Conservation (phyloP, 805 yeast species). For the Teunomyces atbi region DNA sequence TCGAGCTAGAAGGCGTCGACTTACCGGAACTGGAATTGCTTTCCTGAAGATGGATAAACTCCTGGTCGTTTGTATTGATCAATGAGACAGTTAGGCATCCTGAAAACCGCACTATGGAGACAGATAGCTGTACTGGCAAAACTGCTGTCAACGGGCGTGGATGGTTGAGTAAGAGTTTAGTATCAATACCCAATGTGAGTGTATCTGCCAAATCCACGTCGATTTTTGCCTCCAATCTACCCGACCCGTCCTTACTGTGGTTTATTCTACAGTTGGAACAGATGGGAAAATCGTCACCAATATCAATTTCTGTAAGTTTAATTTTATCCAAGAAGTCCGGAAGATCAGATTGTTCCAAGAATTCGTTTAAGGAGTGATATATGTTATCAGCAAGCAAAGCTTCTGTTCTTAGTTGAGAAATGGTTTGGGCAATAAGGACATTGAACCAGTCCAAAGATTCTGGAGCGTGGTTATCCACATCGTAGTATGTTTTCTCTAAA, state of each 20-base stretch:
- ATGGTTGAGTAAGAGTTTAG: slow-evolving; percentile 71
- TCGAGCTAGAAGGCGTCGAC: not conserved
- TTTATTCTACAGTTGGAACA: slow-evolving; percentile 87
- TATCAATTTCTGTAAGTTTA: slow-evolving; percentile 79
- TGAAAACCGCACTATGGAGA: slow-evolving; percentile 85
- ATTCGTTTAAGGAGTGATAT: slow-evolving; percentile 70
- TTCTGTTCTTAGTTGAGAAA: slow-evolving; percentile 84
- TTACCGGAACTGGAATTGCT: slow-evolving; percentile 4
- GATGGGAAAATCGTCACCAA: slow-evolving; percentile 94
- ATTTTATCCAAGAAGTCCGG: slow-evolving; percentile 83
- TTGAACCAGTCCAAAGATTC: slow-evolving; percentile 98
- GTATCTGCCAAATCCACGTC: slow-evolving; percentile 90
- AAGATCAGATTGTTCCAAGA: slow-evolving; percentile 57
- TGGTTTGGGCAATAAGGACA: slow-evolving; percentile 86
- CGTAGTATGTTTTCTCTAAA: slow-evolving; percentile 87
- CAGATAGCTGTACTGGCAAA: slow-evolving; percentile 79
- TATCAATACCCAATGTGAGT: slow-evolving; percentile 80
- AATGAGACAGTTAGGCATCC: slow-evolving; percentile 83
- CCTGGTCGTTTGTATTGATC: slow-evolving; percentile 46
- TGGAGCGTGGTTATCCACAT: slow-evolving; percentile 80
- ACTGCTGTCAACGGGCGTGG: slow-evolving; percentile 85
- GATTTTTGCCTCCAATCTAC: slow-evolving; percentile 76
- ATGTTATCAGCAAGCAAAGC: slow-evolving; percentile 84
- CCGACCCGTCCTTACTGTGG: slow-evolving; percentile 52
- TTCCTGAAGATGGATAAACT: slow-evolving; percentile 15